These are phyloP conservation scores for Oryza meyeriana DNA, from an alignment of 176 grass and related monocot genomes.

Conservation along the genomic window DNA sequence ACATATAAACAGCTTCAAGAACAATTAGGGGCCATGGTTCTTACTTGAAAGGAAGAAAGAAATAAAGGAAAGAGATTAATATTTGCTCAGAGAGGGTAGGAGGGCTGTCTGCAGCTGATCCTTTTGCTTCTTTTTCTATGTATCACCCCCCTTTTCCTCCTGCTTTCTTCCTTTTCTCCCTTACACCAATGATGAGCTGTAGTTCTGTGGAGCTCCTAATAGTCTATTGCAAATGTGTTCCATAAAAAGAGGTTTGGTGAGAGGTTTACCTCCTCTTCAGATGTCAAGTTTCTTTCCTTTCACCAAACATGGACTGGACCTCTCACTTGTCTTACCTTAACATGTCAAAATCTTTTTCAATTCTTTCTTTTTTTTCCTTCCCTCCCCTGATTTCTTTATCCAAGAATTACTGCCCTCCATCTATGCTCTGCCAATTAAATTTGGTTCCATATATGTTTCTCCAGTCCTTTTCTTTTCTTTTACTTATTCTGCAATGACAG, in stretches of 20 bases:
- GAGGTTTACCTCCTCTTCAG: slow-evolving; percentile 27
- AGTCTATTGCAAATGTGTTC: slow-evolving; percentile 10
- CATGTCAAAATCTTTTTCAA: not conserved
- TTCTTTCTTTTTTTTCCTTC: not conserved
- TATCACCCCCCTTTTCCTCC: slow-evolving; percentile 8
- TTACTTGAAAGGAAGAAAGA: slow-evolving; percentile 10
- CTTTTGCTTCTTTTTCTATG: not conserved
- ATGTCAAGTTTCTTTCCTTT: slow-evolving; percentile 40
- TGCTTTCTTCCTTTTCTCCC: slow-evolving; percentile 27
- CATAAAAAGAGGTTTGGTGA: slow-evolving; percentile 40
- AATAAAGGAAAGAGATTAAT: slow-evolving; percentile 3
- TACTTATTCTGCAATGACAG: not conserved
- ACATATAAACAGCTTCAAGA: not conserved
- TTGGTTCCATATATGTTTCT: not conserved
- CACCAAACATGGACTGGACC: slow-evolving; percentile 50
- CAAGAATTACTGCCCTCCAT: not conserved
- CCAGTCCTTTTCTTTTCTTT: not conserved
- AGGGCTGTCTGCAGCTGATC: slow-evolving; percentile 31
- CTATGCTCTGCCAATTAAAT: not conserved
- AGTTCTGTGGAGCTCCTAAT: not conserved
- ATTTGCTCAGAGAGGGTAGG: slow-evolving; percentile 25
- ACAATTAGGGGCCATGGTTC: slow-evolving; percentile 29
- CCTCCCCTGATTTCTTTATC: not conserved
- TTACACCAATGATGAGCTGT: slow-evolving; percentile 45
- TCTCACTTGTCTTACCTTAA: slow-evolving; percentile 46